Evolutionary conservation across 2,329 filamentous ascomycete species (phyloP), one percentile per base, ranked within the genome.

Genomic region (Botryotinia convoluta): DNA sequence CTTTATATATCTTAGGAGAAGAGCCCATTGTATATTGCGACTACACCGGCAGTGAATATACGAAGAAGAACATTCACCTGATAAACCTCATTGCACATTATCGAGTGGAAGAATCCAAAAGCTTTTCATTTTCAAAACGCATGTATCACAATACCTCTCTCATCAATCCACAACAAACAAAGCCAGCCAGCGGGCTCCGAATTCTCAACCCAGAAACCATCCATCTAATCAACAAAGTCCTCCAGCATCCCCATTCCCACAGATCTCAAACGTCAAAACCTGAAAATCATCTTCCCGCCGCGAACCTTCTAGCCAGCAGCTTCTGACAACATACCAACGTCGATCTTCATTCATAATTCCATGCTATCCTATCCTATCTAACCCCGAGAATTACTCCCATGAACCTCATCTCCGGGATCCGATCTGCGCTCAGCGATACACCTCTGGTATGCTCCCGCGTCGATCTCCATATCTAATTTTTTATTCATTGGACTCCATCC

Each of bases 61-160:
- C 1, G 4, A 0, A 0, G 22, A 6, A 14, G 48, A n/a, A n/a
- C 0, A 51, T 51, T 51, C 4, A n/a, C 3, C 48, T n/a, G 10
- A 51, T 12, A 9, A 26, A n/a, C 22, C 10, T 0, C 48, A 14
- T 14, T 51, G 26, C 26, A n/a, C 4, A 51, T 0, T 3, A 51
- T 14, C 5, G 0, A n/a, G 12, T 12, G 5, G 10, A 51, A 1
- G 4, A n/a, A 6, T 6, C 0, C 4, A 5, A n/a, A 14, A 14
- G 9, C 10, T 26, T 26, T 51, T 6, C 9, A 14, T 12, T 51
- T 14, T 3, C 48, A 14, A n/a, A 14, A n/a, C 1, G 2, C 10
- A 51, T n/a, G 14, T 1, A 51, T 26, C 22, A 12, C 9, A 26
- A 51, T n/a, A n/a, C 0, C 12, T 10, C 48, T 14, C 9, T 26